These are phyloP conservation scores for Mortierella sp. DNA, from an alignment of 371 early-diverging fungal species.

Conservation along the genomic window DNA sequence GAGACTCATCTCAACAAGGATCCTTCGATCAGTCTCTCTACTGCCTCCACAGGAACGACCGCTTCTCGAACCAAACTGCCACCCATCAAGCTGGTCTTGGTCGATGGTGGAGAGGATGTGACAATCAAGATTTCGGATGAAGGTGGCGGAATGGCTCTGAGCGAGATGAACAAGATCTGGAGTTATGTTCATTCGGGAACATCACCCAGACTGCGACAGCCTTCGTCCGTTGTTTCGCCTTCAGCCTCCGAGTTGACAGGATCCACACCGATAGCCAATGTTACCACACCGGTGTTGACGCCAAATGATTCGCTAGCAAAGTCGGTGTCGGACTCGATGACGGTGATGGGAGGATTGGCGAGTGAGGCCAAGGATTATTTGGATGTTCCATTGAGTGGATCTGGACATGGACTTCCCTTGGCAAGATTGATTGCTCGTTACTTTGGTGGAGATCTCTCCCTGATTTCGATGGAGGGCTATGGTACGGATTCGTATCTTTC, in stretches of 20 bases:
- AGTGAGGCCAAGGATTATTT: conserved; percentile 52
- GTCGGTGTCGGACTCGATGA: conserved; percentile 48
- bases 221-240: not conserved
- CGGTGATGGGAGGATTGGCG: conserved; percentile 54
- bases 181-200: conserved; percentile 52
- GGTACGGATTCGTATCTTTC: conserved; percentile 82
- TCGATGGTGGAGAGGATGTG: conserved; percentile 70
- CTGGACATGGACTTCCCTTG: conserved; percentile 57
- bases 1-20: conserved; percentile 51
- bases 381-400: conserved; percentile 61
- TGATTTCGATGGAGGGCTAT: conserved; percentile 77
- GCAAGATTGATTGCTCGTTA: conserved; percentile 59
- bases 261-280: too few relatives aligned
- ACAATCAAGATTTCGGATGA: conserved; percentile 70
- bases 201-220: conserved; percentile 17
- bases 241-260: not conserved
- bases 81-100: conserved; percentile 61
- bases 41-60: conserved; percentile 11
- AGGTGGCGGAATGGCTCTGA: conserved; percentile 67
- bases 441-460: conserved; percentile 80
- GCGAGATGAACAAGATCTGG: conserved; percentile 59
- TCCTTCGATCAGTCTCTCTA: conserved; percentile 25
- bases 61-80: conserved; percentile 20
- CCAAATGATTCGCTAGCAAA: conserved; percentile 15
- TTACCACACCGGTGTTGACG: conserved; percentile 19